Conservation (phyloP, 2,329 filamentous ascomycete genomes). For the Aspergillus sp. region DNA sequence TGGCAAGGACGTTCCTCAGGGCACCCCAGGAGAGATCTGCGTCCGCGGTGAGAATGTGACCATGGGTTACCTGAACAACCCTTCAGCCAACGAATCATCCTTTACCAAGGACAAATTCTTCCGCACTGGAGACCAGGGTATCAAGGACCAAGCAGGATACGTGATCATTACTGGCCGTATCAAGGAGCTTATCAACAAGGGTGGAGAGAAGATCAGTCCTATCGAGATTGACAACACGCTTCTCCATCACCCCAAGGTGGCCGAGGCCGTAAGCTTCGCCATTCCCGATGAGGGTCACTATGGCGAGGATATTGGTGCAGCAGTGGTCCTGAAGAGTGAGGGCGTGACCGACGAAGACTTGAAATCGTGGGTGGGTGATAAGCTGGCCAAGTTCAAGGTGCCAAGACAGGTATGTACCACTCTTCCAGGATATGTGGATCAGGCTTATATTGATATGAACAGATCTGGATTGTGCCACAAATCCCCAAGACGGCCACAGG, state of each 20-base stretch:
- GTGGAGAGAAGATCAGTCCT: conserved; percentile 81
- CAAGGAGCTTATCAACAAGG: conserved; percentile 87
- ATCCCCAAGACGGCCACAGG: conserved; percentile 93
- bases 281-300: conserved; percentile 70
- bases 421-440: conserved; percentile 8
- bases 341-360: conserved; percentile 55
- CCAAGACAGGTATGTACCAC: conserved; percentile 61
- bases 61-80: conserved; percentile 77
- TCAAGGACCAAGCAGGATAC: conserved; percentile 72
- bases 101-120: conserved; percentile 76
- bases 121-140: conserved; percentile 80
- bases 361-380: conserved; percentile 61
- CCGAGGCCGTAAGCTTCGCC: conserved; percentile 76
- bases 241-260: conserved; percentile 63
- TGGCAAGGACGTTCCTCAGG: conserved; percentile 62
- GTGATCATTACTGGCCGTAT: conserved; percentile 83
- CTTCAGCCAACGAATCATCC: conserved; percentile 63
- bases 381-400: conserved; percentile 75
- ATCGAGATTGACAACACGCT: conserved; percentile 82
- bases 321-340: conserved; percentile 65
- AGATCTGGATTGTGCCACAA: conserved; percentile 72
- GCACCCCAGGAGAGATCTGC: conserved; percentile 72
- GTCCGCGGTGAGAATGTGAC: conserved; percentile 79
- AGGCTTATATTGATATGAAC: background rate
- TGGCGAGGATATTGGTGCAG: conserved; percentile 73